A percentile compares a stretch with the other conserved stretches of the same genome.
phyloP scores from a whole-genome alignment of 345 rosid species.

The Noccaea caerulescens region DNA sequence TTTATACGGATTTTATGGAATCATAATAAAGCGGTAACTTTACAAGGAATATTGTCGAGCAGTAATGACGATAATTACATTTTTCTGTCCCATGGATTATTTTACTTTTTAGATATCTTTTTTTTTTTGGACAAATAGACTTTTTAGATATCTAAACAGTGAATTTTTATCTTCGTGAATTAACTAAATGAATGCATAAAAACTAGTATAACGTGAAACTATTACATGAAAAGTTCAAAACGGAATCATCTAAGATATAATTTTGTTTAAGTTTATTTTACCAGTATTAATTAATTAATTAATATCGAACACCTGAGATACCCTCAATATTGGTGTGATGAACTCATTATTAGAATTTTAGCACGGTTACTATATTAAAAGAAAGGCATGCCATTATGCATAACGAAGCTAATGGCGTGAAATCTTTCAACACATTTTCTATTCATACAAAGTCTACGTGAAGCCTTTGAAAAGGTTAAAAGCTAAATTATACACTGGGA shows the following conservation, averaged over 20 bases:
- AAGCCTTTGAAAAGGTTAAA: background rate
- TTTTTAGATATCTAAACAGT: background rate
- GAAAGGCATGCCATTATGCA: background rate
- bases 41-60: background rate
- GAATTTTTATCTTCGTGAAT: background rate
- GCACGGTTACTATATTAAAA: constrained; percentile 1
- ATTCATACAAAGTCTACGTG: background rate
- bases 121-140: too few relatives aligned
- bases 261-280: background rate
- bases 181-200: background rate
- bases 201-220: background rate
- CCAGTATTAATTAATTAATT: background rate
- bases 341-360: constrained; percentile 4
- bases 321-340: background rate
- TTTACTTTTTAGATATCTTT: background rate
- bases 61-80: background rate
- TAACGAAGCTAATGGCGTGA: constrained; percentile 6
- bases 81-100: too few relatives aligned
- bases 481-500: too few relatives aligned
- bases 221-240: background rate
- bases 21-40: background rate
- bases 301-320: background rate
- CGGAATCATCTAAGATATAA: background rate
- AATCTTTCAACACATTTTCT: background rate
- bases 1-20: background rate